These are phyloP conservation scores for Serpula lacrymans DNA, from an alignment of 768 basidiomycete species.

Conservation along the genomic window DNA sequence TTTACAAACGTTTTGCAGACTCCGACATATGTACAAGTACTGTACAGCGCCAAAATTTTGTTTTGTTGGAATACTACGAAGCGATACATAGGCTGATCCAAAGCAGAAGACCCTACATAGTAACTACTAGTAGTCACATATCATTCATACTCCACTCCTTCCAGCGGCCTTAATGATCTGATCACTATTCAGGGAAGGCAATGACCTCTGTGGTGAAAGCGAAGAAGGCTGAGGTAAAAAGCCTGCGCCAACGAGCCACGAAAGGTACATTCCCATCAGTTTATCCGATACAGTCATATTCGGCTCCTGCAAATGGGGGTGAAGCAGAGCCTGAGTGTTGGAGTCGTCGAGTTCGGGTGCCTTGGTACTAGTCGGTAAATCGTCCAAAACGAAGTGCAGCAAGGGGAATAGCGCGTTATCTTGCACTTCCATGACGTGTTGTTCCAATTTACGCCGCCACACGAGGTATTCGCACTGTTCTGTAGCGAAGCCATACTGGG, in stretches of 20 bases:
- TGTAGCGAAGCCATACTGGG: conserved; percentile 76
- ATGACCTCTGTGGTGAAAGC: conserved; percentile 33
- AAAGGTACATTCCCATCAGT: conserved; percentile 83
- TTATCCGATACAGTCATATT: conserved; percentile 67
- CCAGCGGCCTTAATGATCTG: conserved; percentile 61
- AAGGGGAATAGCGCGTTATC: conserved; percentile 98
- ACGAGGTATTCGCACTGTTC: conserved; percentile 81
- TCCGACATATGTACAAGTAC: too few relatives aligned
- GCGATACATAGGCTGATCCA: too few relatives aligned
- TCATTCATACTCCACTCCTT: conserved; percentile 51
- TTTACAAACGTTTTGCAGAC: too few relatives aligned
- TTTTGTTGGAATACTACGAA: too few relatives aligned
- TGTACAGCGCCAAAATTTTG: too few relatives aligned
- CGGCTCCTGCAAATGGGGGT: conserved; percentile 31
- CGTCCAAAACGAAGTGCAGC: conserved; percentile 95
- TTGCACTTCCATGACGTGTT: conserved; percentile 90
- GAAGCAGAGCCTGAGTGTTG: conserved; percentile 70
- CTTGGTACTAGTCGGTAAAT: conserved; percentile 95
- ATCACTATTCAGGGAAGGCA: conserved; percentile 45
- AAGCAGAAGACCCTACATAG: too few relatives aligned
- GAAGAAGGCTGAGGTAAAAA: conserved; percentile 66
- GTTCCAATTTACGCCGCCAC: conserved; percentile 91
- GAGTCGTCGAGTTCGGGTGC: conserved; percentile 85
- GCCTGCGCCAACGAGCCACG: conserved; percentile 85
- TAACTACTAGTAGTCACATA: not conserved